Percentiles rank a stretch among this genome's conserved stretches.
phyloP scores from a whole-genome alignment of 2,329 filamentous ascomycete genomes.

The Akanthomyces muscarius region DNA sequence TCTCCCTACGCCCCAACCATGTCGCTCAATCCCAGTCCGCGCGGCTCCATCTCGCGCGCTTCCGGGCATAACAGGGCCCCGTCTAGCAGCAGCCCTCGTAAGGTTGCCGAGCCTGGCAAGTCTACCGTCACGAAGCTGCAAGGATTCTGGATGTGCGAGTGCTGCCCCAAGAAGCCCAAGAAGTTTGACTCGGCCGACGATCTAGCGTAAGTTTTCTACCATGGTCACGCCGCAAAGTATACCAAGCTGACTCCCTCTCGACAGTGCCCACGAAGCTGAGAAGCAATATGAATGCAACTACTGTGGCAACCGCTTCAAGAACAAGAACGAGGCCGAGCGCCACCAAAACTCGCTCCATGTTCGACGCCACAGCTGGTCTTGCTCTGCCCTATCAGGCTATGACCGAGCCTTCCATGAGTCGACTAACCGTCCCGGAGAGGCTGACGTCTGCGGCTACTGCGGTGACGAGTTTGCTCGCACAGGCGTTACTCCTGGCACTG shows the following conservation, averaged over 20 bases:
- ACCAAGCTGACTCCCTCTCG: constrained; percentile 22
- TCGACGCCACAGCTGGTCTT: constrained; percentile 93
- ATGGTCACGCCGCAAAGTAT: neutral
- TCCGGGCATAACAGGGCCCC: constrained; percentile 42
- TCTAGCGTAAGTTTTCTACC: constrained; percentile 60
- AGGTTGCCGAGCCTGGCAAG: constrained; percentile 48
- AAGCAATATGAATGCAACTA: constrained; percentile 94
- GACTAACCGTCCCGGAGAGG: constrained; percentile 58
- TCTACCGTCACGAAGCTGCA: constrained; percentile 46
- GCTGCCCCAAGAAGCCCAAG: constrained; percentile 94
- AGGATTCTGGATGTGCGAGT: constrained; percentile 71
- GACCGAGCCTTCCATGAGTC: constrained; percentile 86
- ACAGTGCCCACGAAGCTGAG: constrained; percentile 81
- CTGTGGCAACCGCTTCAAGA: constrained; percentile 95
- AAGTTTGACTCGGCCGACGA: constrained; percentile 86
- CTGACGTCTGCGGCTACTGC: constrained; percentile 90
- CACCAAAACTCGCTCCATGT: constrained; percentile 95
- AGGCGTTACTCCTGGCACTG: constrained; percentile 36
- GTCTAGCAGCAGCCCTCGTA: constrained; percentile 49
- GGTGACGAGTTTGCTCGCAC: constrained; percentile 76
- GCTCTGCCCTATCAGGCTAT: constrained; percentile 74
- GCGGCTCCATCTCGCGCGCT: constrained; percentile 41
- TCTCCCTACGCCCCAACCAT: constrained; percentile 48
- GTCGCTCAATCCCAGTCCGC: constrained; percentile 47
- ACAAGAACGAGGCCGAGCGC: constrained; percentile 96